Base-by-base conservation (phyloP, 768 basidiomycete genomes). In the Dacryopinax spathularia region DNA sequence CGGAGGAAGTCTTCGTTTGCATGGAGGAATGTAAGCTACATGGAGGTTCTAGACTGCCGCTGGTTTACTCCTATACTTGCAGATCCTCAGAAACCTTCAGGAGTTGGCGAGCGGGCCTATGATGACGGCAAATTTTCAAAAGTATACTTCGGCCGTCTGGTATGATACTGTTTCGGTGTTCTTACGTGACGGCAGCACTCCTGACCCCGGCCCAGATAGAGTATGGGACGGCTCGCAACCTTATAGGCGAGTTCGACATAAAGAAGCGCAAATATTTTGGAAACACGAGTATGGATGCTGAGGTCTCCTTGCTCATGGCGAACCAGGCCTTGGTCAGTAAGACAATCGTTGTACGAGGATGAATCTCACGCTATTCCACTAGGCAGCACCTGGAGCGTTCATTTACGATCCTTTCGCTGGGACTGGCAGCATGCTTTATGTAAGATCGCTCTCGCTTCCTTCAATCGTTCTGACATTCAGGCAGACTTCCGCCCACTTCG, bases 261-360 rank as follows among this genome's bases (percentile, higher is more conserved):
- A 98, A 96, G 73, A 90, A 91, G 68, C 81, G 96, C 9, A 76
- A 77, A 15, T 98, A 89, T 70, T 97, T 84, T 72, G 96, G 96
- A 2, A 99, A 94, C 68, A 99, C 96, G 0, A 90, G 89, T 69
- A 99, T 99, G 96, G 94, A 96, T 68, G 84, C 95, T 0, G 93
- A 97, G 72, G 86, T 97, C 59, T 94, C 92, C 1, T 77, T 99
- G 44, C 74, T 98, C 29, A 98, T 98, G 94, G 91, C 94, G 9
- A 95, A 95, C 69, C 96, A 99, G 73, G 85, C 93, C 0, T 76
- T 95, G 74, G 92, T 89, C 66, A 60, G 78, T 61, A 18, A 34
- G 37, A 9, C 25, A 37, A 62, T 33, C 9, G 20, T 9, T 3
- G 41, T 27, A 2, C 6, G 39, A 9, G 56, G 18, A 22, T 33